These are phyloP conservation scores for Pleurotus sapidus DNA, from an alignment of 768 basidiomycete genomes.

Conservation along the genomic window DNA sequence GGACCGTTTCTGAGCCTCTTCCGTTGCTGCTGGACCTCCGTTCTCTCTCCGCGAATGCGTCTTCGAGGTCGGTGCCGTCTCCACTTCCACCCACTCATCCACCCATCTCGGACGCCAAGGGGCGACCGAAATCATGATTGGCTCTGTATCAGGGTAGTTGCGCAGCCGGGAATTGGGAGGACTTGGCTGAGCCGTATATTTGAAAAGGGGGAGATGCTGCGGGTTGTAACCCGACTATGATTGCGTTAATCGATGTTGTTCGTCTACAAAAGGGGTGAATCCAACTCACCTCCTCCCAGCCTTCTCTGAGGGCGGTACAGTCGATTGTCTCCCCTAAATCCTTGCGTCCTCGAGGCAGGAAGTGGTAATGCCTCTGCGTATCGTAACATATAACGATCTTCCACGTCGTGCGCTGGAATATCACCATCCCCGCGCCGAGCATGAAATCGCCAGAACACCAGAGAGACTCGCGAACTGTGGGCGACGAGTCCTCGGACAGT, in stretches of 20 bases:
- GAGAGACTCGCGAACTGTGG: slow-evolving; percentile 37
- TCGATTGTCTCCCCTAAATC: slow-evolving; percentile 65
- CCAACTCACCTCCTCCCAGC: slow-evolving; percentile 57
- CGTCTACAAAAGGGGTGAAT: no score
- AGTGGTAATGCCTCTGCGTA: slow-evolving; percentile 35
- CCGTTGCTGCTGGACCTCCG: no score
- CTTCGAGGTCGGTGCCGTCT: no score
- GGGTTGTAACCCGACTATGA: slow-evolving; percentile 47
- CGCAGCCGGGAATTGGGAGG: slow-evolving; percentile 23
- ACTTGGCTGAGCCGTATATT: slow-evolving; percentile 36
- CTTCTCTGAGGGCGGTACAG: slow-evolving; percentile 57
- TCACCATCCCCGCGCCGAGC: slow-evolving; percentile 64
- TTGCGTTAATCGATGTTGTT: no score
- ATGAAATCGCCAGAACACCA: slow-evolving; percentile 53
- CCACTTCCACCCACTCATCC: no score
- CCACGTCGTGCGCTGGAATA: slow-evolving; percentile 53
- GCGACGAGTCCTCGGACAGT: slow-evolving; percentile 38
- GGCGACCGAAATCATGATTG: slow-evolving; percentile 36
- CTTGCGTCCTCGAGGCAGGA: slow-evolving; percentile 64
- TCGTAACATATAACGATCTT: slow-evolving; percentile 54
- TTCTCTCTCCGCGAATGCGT: no score
- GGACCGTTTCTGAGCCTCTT: no score
- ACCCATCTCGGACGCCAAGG: slow-evolving; percentile 21
- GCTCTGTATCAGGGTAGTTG: slow-evolving; percentile 32
- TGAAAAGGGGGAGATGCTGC: slow-evolving; percentile 42